Evolutionary conservation across 495 filamentous ascomycete species (phyloP), one percentile per base, ranked within the genome.

Genomic region (Podospora comata): DNA sequence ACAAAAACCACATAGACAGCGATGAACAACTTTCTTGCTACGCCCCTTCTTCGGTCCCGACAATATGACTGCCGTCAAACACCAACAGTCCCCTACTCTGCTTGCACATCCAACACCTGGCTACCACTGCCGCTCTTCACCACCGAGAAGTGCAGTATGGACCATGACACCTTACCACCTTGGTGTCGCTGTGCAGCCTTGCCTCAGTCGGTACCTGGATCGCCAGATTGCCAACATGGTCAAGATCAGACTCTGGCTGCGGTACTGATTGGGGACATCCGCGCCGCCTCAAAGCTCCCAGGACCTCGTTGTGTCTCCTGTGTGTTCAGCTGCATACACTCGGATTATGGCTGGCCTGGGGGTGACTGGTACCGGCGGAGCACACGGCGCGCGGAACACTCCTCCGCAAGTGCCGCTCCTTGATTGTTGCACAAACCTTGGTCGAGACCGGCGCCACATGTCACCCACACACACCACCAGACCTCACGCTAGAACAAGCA

Each of bases 221-320:
- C 65, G 53, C 59, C 62, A 72, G 66, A 71, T 75, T 75, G 67
- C 70, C 34, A 61, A 53, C 34, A 3, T 7, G 60, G 16, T 30
- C 5, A 59, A 11, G 5, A 53, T 32, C 64, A 34, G 27, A 62
- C 60, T 3, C 53, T 64, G 9, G 61, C 55, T 55, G 34, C 74
- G 68, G 74, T 60, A 64, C 61, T 71, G 68, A 68, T 74, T 74
- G 74, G 74, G 70, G 71, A 73, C 68, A 68, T 72, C 76, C 74
- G 67, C 62, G 7, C 54, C 56, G 18, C 66, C 61, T 70, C 67
- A 61, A 65, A 63, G 60, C 65, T 69, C 65, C 60, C 34, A 57
- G 62, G 60, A 58, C 16, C 57, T 28, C 57, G 53, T 20, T 28
- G 60, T 9, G 18, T 26, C 32, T 20, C 26, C 27, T 20, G 28